Evolutionary conservation across 441 rosid species (phyloP).

Genomic region (Adansonia madagascariensis): DNA sequence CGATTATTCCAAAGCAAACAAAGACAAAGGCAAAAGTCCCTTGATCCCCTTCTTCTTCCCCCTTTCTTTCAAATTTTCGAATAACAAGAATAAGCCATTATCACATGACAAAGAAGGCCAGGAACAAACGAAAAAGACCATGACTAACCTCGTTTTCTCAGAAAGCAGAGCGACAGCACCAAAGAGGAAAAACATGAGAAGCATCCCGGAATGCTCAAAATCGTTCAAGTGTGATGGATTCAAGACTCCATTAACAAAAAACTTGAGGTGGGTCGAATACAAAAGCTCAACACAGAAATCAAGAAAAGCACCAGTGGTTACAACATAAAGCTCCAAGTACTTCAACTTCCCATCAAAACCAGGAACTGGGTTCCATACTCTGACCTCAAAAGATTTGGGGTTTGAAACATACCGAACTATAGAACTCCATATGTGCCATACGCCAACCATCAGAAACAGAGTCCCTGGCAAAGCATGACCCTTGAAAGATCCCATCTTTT

Average conservation of each 20-base stretch:
- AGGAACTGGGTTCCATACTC: constrained; percentile 86
- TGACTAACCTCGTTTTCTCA: constrained; percentile 70
- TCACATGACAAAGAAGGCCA: background rate
- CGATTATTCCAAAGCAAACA: background rate
- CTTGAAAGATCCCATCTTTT: constrained; percentile 83
- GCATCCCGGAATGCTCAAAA: constrained; percentile 96
- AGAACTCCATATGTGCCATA: constrained; percentile 88
- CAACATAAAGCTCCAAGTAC: constrained; percentile 81
- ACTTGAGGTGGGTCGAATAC: constrained; percentile 87
- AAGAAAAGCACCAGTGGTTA: constrained; percentile 66
- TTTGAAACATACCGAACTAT: constrained; percentile 60
- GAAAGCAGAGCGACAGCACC: constrained; percentile 72
- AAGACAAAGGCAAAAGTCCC: background rate
- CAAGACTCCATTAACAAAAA: constrained; percentile 72
- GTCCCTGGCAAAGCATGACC: constrained; percentile 94
- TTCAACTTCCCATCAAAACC: constrained; percentile 77
- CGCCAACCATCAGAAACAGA: constrained; percentile 69
- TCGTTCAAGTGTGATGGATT: constrained; percentile 93
- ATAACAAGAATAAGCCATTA: background rate
- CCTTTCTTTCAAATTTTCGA: background rate
- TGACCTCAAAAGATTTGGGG: constrained; percentile 71
- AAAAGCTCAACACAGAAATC: constrained; percentile 88
- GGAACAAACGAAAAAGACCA: background rate
- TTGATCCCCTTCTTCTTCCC: background rate
- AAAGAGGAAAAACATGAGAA: constrained; percentile 90